Base-by-base conservation (phyloP, 176 grass and related monocot genomes). In the Ampelocalamus luodianensis region DNA sequence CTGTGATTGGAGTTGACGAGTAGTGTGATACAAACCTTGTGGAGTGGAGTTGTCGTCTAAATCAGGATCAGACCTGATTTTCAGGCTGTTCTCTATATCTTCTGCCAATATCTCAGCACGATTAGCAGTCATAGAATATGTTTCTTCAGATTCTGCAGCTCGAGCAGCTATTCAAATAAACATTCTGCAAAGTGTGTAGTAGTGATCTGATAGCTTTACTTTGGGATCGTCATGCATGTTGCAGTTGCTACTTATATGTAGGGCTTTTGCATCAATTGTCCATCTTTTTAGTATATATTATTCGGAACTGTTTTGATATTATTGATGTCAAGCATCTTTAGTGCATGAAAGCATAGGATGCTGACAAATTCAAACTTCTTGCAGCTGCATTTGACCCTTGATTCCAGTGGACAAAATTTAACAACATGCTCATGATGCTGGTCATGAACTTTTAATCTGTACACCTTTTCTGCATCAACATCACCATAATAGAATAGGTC, bases 311-410 rank as follows among this genome's bases (percentile, higher is more conserved):
- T 9, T 68, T 68, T 20, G 36, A 67, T 64, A 4, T 8, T 42
- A 42, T 42, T 42, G 40, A 42, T 42, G 8, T 42, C 40, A 42
- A 42, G 40, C 6, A 42, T 64, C 26, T 15, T 64, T 26, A 64
- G 22, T 27, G 61, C 23, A 54, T 74, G 71, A 38, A 3, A 76
- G 17, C 73, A 76, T 6, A 76, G 9, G 32, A 76, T 58, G 3
- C 34, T 4, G 3, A 5, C 27, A 75, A 75, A 56, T n/a, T 81
- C 50, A 82, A 82, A 78, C n/a, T 61, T 62, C 23, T 78, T 67
- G 4, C 79, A 81, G 3, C 48, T 69, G 1, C 65, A 81, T 8
- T 10, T 69, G 5, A 81, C 11, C 11, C 11, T 68, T 40, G 5
- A 13, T 56, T 53, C 65, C 6, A 1, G 16, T 58, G 65, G 3